These are phyloP conservation scores for Phytophthora sp. DNA, from an alignment of 352 stramenopile species.

Conservation along the genomic window DNA sequence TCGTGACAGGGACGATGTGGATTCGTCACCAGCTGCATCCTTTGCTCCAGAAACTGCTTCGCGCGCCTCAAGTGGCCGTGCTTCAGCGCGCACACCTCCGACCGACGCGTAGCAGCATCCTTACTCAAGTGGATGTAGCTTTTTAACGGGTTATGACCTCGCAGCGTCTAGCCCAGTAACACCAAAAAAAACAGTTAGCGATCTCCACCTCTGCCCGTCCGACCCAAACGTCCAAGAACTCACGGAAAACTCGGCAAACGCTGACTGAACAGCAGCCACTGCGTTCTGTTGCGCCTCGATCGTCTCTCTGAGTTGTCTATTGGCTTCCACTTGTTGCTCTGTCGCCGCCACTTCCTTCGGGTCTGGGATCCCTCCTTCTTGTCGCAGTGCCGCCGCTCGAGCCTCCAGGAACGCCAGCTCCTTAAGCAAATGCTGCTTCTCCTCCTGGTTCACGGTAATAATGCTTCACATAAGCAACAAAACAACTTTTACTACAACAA, in stretches of 20 bases:
- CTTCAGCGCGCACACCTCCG: conserved; percentile 39
- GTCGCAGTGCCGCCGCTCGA: conserved; percentile 29
- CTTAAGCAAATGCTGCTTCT: conserved; percentile 32
- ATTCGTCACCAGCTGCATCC: conserved; percentile 31
- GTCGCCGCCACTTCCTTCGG: conserved; percentile 30
- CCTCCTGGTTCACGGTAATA: conserved; percentile 27
- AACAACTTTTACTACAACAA: too few relatives aligned
- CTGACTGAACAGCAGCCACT: conserved; percentile 26
- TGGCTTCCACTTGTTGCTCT: conserved; percentile 19
- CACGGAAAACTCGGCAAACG: conserved; percentile 44
- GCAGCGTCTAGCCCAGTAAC: conserved; percentile 19
- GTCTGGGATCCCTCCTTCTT: conserved; percentile 35
- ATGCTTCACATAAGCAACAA: too few relatives aligned
- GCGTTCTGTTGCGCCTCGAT: conserved; percentile 30
- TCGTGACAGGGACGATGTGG: conserved; percentile 35
- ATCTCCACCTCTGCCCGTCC: neutral
- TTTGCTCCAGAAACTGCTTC: conserved; percentile 34
- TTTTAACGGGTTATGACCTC: conserved; percentile 31
- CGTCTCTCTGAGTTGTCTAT: conserved; percentile 23
- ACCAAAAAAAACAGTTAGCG: neutral
- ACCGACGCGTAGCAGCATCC: conserved; percentile 18
- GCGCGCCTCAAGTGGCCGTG: conserved; percentile 35
- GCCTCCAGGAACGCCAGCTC: conserved; percentile 40
- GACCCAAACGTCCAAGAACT: neutral
- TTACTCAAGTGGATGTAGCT: conserved; percentile 33